phyloP scores from a whole-genome alignment of 73 alveolate species.

The Symbiodinium pilosum region DNA sequence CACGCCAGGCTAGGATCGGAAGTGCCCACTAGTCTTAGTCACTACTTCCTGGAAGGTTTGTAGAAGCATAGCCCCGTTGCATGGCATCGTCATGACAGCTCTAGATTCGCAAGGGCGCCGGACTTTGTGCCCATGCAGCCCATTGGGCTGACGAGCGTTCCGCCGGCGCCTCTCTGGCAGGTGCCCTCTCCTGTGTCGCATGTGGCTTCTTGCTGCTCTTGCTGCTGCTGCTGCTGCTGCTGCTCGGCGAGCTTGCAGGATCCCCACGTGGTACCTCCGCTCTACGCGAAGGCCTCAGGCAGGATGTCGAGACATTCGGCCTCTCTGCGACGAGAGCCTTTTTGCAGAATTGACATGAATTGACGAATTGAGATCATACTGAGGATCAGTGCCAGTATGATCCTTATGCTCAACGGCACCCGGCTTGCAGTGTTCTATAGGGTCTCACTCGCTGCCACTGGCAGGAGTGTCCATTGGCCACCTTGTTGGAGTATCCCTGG shows the following conservation, averaged over 20 bases:
- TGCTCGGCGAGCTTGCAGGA: neutral
- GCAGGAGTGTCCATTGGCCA: no score
- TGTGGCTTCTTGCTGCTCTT: no score
- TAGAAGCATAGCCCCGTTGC: no score
- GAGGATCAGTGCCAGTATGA: neutral
- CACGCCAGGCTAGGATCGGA: neutral
- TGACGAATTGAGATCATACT: no score
- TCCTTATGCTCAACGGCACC: neutral
- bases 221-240: no score
- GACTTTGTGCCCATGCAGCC: constrained; percentile 90
- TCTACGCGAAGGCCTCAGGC: no score
- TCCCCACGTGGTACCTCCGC: neutral
- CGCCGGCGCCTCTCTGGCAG: constrained; percentile 50
- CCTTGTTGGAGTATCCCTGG: no score
- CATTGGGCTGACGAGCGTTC: constrained; percentile 76
- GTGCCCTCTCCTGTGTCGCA: neutral
- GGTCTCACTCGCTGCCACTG: neutral
- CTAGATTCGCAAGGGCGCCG: constrained; percentile 40
- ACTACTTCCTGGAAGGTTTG: neutral
- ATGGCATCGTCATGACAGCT: no score
- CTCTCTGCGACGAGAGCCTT: neutral
- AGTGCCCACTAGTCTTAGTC: neutral
- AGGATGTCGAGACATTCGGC: neutral
- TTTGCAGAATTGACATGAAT: neutral
- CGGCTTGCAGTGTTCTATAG: no score